Conservation (phyloP, 2,329 filamentous ascomycete genomes). For the Lecanosticta acicola region DNA sequence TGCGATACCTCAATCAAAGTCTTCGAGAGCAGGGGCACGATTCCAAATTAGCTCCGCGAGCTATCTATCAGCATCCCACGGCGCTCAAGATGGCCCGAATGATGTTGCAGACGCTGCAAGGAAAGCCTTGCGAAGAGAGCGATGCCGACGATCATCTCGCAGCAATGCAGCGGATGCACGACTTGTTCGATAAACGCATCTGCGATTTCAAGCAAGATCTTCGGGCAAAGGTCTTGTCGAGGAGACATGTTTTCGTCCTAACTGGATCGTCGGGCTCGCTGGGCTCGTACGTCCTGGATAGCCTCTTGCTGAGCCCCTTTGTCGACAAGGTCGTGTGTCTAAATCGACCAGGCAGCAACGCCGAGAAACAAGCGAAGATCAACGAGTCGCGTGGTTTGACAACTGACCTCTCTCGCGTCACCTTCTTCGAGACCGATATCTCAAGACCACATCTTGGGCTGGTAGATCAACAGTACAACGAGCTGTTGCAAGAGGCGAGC, state of each 20-base stretch:
- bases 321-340: slow-evolving; percentile 30
- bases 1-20: too few relatives aligned
- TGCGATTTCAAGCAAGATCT: too few relatives aligned
- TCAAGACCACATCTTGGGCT: slow-evolving; percentile 25
- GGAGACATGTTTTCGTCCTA: slow-evolving; percentile 24
- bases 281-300: slow-evolving; percentile 32
- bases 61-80: too few relatives aligned
- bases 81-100: too few relatives aligned
- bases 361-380: slow-evolving; percentile 18
- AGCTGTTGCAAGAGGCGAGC: slow-evolving; percentile 21
- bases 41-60: too few relatives aligned
- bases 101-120: too few relatives aligned
- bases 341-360: slow-evolving; percentile 22
- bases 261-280: slow-evolving; percentile 36
- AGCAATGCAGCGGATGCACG: too few relatives aligned
- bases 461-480: slow-evolving; percentile 15
- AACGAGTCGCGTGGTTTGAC: slow-evolving; percentile 19
- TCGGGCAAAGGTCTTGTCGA: too few relatives aligned
- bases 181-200: too few relatives aligned
- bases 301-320: slow-evolving; percentile 23
- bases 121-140: too few relatives aligned
- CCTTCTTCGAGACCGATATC: slow-evolving; percentile 23
- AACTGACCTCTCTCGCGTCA: slow-evolving; percentile 24
- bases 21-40: too few relatives aligned
- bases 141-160: too few relatives aligned